phyloP scores from a whole-genome alignment of 1,139 yeast genomes.

The Pichia sp. region DNA sequence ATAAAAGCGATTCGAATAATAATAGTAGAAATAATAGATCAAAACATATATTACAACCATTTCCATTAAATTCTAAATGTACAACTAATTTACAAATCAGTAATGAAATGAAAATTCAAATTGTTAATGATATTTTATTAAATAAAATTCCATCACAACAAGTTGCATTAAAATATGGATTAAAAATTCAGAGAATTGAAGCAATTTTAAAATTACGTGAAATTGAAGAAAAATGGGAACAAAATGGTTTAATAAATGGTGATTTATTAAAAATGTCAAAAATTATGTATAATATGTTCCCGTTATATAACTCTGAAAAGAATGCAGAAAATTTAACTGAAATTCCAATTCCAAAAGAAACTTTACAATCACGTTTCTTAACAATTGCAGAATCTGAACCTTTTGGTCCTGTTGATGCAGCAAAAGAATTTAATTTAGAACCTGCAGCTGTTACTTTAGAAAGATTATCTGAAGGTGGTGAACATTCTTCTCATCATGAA shows the following conservation, averaged over 20 bases:
- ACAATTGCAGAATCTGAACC: conserved; percentile 93
- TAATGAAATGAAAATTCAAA: conserved; percentile 50
- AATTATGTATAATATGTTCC: conserved; percentile 75
- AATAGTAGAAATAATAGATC: conserved; percentile 14
- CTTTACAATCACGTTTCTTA: conserved; percentile 75
- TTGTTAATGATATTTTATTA: conserved; percentile 50
- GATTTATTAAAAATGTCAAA: conserved; percentile 53
- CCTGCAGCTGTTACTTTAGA: conserved; percentile 77
- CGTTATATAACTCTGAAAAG: conserved; percentile 46
- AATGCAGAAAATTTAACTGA: conserved; percentile 76
- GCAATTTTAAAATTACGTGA: conserved; percentile 66
- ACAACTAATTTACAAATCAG: conserved; percentile 60
- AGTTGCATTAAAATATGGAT: conserved; percentile 72
- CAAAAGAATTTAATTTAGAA: conserved; percentile 70
- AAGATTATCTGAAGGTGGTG: conserved; percentile 53
- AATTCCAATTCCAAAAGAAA: conserved; percentile 85
- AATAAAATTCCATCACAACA: conserved; percentile 59
- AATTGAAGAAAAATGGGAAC: conserved; percentile 57
- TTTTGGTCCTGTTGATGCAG: conserved; percentile 98
- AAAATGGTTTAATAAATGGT: conserved; percentile 43
- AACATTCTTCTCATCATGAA: conserved; percentile 33
- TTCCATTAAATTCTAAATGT: conserved; percentile 68
- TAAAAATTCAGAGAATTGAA: conserved; percentile 80
- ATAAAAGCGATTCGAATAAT: conserved; percentile 12
- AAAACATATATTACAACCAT: conserved; percentile 52